A percentile compares a stretch with the other conserved stretches of the same genome.
Evolutionary conservation across 192 early-diverging fungal species (phyloP).

Genomic region (Mycoemilia scoparia): DNA sequence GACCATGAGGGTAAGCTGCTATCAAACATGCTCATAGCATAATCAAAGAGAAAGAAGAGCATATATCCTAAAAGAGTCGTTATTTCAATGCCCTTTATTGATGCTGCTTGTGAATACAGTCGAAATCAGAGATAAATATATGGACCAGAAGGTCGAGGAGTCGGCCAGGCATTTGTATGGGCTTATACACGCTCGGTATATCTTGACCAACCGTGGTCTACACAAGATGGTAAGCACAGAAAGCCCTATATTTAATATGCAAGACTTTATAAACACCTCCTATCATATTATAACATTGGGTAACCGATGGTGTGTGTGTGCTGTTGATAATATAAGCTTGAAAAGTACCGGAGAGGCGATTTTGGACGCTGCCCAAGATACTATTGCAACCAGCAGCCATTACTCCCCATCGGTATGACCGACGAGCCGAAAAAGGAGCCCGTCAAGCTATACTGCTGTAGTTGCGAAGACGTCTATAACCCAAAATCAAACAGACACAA

Average conservation of each 20-base stretch:
- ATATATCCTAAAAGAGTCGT: not conserved
- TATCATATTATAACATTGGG: not conserved
- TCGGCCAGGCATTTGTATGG: slow-evolving; percentile 89
- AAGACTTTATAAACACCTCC: not conserved
- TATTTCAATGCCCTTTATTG: no score
- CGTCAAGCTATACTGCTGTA: slow-evolving; percentile 90
- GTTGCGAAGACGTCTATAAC: slow-evolving; percentile 93
- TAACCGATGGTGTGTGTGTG: slow-evolving; percentile 1
- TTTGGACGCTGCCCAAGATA: slow-evolving; percentile 96
- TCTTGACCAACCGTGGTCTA: slow-evolving; percentile 81
- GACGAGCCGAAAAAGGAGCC: slow-evolving; percentile 69
- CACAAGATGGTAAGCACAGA: no score
- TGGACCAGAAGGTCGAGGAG: slow-evolving; percentile 64
- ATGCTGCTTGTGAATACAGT: slow-evolving; percentile 24
- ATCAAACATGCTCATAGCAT: slow-evolving; percentile 16
- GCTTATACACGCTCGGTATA: slow-evolving; percentile 93
- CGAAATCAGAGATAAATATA: slow-evolving; percentile 46
- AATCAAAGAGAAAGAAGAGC: not conserved
- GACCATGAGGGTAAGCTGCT: slow-evolving; percentile 49
- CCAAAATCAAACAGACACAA: slow-evolving; percentile 76
- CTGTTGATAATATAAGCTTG: no score
- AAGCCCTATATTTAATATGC: slow-evolving; percentile 9
- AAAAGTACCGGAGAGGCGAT: slow-evolving; percentile 84
- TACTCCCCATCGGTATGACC: slow-evolving; percentile 75
- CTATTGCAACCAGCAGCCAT: slow-evolving; percentile 72